Conservation (phyloP, 2,329 filamentous ascomycete genomes). For the Leptoxyphium fumago region DNA sequence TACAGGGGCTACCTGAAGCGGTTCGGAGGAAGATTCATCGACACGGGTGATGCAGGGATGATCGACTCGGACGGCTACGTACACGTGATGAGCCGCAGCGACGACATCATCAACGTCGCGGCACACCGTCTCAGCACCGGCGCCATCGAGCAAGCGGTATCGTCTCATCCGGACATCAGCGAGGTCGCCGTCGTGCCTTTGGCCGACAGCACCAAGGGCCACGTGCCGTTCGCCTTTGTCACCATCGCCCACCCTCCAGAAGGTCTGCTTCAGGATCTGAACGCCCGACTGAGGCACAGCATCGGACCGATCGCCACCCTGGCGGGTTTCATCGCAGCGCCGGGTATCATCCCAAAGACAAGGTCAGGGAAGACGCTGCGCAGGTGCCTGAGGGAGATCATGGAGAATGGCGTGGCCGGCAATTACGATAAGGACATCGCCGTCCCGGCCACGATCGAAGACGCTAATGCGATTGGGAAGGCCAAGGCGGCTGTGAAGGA, state of each 20-base stretch:
- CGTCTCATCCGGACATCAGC: conserved; percentile 61
- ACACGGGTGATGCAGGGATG: conserved; percentile 82
- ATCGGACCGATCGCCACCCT: conserved; percentile 79
- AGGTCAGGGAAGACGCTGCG: conserved; percentile 82
- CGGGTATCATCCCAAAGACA: conserved; percentile 82
- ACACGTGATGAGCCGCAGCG: conserved; percentile 49
- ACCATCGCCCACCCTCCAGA: conserved; percentile 39
- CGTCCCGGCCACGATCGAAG: conserved; percentile 76
- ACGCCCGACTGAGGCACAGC: conserved; percentile 56
- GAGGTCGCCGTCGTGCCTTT: conserved; percentile 80
- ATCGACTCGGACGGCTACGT: conserved; percentile 54
- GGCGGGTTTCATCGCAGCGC: conserved; percentile 72
- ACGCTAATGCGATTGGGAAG: conserved; percentile 57
- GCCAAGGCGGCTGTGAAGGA: conserved; percentile 56
- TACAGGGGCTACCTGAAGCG: conserved; percentile 72
- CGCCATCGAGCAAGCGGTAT: conserved; percentile 80
- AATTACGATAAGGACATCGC: conserved; percentile 57
- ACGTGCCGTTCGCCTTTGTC: conserved; percentile 82
- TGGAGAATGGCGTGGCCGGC: conserved; percentile 66
- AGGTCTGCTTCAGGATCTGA: conserved; percentile 48
- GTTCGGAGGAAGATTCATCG: conserved; percentile 70
- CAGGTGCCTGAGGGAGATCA: conserved; percentile 63
- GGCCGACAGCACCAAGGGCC: conserved; percentile 74
- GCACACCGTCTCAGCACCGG: conserved; percentile 82
- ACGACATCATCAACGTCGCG: conserved; percentile 93